phyloP scores from a whole-genome alignment of 805 yeast species.

The Millerago galiae region DNA sequence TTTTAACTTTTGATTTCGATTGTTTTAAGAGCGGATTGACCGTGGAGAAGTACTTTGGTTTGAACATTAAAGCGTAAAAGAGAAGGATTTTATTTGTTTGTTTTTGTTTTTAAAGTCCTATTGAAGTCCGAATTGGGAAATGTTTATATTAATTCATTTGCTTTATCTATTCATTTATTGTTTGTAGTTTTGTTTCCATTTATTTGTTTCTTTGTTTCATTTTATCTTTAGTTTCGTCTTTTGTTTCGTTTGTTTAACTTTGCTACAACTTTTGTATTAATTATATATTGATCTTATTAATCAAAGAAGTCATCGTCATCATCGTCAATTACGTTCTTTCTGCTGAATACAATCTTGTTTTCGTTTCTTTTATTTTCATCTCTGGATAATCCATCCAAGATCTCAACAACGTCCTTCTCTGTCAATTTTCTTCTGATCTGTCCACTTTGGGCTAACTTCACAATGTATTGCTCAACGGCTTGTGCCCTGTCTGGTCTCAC shows the following conservation, averaged over 20 bases:
- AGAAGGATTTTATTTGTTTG: background rate
- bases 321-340: constrained; percentile 18
- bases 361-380: constrained; percentile 59
- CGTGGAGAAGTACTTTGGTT: constrained; percentile 1
- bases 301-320: constrained; percentile 41
- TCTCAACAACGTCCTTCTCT: constrained; percentile 77
- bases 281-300: constrained; percentile 13
- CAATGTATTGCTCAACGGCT: constrained; percentile 76
- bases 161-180: no score
- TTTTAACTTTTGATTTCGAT: background rate
- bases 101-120: background rate
- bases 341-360: constrained; percentile 47
- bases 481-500: constrained; percentile 90
- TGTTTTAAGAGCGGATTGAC: background rate
- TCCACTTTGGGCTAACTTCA: constrained; percentile 70
- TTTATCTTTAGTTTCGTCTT: no score
- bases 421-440: constrained; percentile 66
- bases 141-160: background rate
- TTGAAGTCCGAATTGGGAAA: background rate
- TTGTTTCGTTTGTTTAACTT: no score
- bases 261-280: no score
- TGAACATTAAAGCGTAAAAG: background rate
- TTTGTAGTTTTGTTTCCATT: no score
- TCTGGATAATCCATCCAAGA: constrained; percentile 75
- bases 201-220: no score